Base-by-base conservation (phyloP, 164 flowering plant genomes). In the Chimonanthus salicifolius region DNA sequence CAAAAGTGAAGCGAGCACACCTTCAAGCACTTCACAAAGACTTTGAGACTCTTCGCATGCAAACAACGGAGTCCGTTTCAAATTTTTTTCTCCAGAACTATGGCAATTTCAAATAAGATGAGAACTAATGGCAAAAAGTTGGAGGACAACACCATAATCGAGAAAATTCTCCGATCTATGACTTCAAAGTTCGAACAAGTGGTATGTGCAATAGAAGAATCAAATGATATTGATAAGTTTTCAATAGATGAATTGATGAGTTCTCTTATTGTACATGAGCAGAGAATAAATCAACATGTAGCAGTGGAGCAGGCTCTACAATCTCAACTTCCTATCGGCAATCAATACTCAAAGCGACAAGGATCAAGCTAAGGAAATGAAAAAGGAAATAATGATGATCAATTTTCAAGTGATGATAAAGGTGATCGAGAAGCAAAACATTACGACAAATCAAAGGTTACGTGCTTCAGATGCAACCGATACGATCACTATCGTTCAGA, bases 81-180 rank as follows among this genome's bases (percentile, higher is more conserved):
- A 43, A 74, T 8, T 74, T 70, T 46, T 71, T 74, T 33, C 46
- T 51, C 3, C 48, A 33, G 58, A 5, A 51, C 44, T 0, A 67
- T 78, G 72, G 13, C 62, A 6, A 48, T 65, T n/a, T 49, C 21
- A 33, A 78, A 74, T 16, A 71, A 78, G 16, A 70, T 78, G 74
- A 21, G 68, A n/a, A 21, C 11, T 5, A n/a, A 66, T 60, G 68
- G 74, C 0, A 65, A 74, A 18, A 66, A 16, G 49, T 62, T 69
- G 66, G 62, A n/a, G 1, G 73, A 77, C 21, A 48, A 73, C 7
- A 21, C 47, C 4, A 69, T 73, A 10, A 33, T 73, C 9, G 58
- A 69, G 51, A 72, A 72, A 62, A 67, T 77, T 15, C 49, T 77
- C 6, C n/a, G 69, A 10, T 58, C 72, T 2, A 2, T 76, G 1